phyloP scores from a whole-genome alignment of 306 rosid genomes.

The Benincasa hispida region DNA sequence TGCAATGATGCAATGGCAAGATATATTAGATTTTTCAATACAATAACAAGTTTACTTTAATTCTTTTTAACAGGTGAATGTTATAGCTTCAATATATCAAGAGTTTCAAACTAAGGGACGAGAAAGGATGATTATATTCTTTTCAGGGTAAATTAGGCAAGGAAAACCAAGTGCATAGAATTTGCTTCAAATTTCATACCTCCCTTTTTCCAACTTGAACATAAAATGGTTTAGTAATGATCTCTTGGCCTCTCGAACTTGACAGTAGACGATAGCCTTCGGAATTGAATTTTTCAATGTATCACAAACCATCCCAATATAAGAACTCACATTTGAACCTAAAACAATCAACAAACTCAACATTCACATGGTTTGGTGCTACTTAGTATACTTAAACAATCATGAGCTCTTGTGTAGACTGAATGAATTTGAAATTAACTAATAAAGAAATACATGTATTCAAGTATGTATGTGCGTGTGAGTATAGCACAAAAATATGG shows the following conservation, averaged over 20 bases:
- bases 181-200: conserved; percentile 27
- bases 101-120: not conserved
- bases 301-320: conserved; percentile 79
- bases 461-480: not conserved
- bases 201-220: conserved; percentile 76
- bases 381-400: not conserved
- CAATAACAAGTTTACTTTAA: not conserved
- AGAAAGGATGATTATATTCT: not conserved
- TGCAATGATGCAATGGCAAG: conserved; percentile 25
- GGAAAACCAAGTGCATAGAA: not conserved
- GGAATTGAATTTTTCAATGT: conserved; percentile 80
- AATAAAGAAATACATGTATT: not conserved
- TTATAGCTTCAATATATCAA: not conserved
- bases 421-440: not conserved
- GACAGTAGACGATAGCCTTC: conserved; percentile 95
- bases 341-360: conserved; percentile 19
- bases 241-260: conserved; percentile 98
- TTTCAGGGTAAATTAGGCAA: not conserved
- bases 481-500: not conserved
- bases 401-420: not conserved
- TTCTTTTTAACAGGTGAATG: not conserved
- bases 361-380: not conserved
- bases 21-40: not conserved
- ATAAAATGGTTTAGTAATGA: conserved; percentile 66
- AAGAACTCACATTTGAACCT: conserved; percentile 85